Conservation (phyloP, 768 basidiomycete genomes). For the Mycena venus region DNA sequence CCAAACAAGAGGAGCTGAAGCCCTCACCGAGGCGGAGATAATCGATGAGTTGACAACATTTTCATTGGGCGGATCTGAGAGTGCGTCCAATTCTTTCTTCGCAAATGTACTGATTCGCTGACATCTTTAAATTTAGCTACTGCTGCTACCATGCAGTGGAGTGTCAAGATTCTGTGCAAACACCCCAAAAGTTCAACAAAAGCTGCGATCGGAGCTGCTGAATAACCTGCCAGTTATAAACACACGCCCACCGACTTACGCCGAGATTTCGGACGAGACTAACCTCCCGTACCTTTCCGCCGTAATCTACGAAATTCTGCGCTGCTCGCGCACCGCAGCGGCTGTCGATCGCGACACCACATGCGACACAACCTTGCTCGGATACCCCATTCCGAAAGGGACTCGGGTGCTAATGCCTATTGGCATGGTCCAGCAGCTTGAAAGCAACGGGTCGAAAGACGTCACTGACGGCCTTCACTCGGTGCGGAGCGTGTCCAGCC, state of each 20-base stretch:
- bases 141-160: constrained; percentile 22
- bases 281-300: constrained; percentile 10
- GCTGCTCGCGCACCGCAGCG: constrained; percentile 17
- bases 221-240: not conserved
- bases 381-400: constrained; percentile 22
- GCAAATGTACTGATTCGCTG: not conserved
- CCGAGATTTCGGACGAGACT: constrained; percentile 4
- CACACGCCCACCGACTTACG: constrained; percentile 2
- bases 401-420: constrained; percentile 12
- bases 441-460: not conserved
- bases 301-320: constrained; percentile 15
- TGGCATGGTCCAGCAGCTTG: constrained; percentile 15
- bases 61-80: constrained; percentile 15
- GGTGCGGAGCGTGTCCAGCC: not conserved
- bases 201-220: constrained; percentile 4
- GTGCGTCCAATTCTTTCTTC: not conserved
- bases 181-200: constrained; percentile 16
- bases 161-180: constrained; percentile 15
- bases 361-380: constrained; percentile 20
- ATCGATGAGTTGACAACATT: constrained; percentile 14
- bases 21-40: constrained; percentile 14
- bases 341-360: constrained; percentile 6
- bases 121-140: not conserved
- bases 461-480: not conserved
- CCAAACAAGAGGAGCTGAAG: not conserved